phyloP scores from a whole-genome alignment of 306 rosid genomes.

The Senna siamea region DNA sequence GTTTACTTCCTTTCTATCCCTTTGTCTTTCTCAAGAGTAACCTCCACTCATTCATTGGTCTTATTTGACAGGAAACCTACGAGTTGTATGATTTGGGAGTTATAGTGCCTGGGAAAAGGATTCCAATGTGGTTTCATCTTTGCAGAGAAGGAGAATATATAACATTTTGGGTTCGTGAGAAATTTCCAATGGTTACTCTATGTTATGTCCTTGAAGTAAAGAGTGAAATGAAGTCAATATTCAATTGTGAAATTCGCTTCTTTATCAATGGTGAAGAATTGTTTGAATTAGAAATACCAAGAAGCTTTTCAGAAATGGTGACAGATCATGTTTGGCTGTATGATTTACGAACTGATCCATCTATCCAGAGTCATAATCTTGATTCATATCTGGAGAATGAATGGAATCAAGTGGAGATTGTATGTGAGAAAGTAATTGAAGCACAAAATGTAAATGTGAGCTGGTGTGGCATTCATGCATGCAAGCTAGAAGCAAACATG shows the following conservation, averaged over 20 bases:
- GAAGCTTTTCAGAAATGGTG: conserved; percentile 2
- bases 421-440: conserved; percentile 26
- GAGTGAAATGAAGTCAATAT: conserved; percentile 10
- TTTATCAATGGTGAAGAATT: conserved; percentile 35
- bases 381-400: conserved; percentile 29
- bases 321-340: conserved; percentile 41
- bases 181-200: conserved; percentile 30
- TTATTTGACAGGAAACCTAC: conserved; percentile 32
- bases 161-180: conserved; percentile 40
- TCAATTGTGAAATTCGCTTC: conserved; percentile 34
- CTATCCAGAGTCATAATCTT: conserved; percentile 7
- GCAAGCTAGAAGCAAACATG: conserved; percentile 24
- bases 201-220: conserved; percentile 33
- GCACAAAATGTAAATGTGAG: conserved; percentile 38
- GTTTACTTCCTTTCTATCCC: too few relatives aligned
- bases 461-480: conserved; percentile 39
- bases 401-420: conserved; percentile 44
- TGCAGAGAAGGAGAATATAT: conserved; percentile 35
- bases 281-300: conserved; percentile 33
- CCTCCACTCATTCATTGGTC: too few relatives aligned
- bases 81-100: conserved; percentile 29
- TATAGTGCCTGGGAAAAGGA: conserved; percentile 26
- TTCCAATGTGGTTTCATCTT: conserved; percentile 43
- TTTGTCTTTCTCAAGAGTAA: too few relatives aligned
- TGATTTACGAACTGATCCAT: conserved; percentile 32